Base-by-base conservation (phyloP, 441 rosid genomes). In the Raphanus hybrid region DNA sequence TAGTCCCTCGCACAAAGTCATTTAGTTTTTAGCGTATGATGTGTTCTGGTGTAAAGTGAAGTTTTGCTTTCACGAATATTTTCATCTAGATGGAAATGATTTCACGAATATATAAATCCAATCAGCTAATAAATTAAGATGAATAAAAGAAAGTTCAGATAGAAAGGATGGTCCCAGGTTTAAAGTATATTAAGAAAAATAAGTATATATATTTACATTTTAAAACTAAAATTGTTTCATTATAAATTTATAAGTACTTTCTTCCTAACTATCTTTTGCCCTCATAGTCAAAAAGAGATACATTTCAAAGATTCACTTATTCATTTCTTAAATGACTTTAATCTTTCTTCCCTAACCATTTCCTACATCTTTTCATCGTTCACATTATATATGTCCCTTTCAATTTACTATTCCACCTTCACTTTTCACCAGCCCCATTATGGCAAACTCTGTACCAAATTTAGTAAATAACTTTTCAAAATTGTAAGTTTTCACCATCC, bases 81-180 rank as follows among this genome's bases (percentile, higher is more conserved):
- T 67, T 59, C 20, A 60, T 45, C 16, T 37, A 4, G 60, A 48
- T 60, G 45, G 48, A 60, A 8, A 78, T 78, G 34, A 29, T 69
- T 74, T 68, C 54, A 64, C 26, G 82, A 55, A 69, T 74, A 32
- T 64, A 54, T 67, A 41, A 55, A n/a, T 62, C 55, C 23, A 74
- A 69, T 74, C 67, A 69, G 34, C 34, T 62, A 52, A 68, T 62
- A 27, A 39, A 7, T 52, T 26, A 67, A 62, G 50, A 67, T 61
- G 78, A 63, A 73, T 74, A n/a, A 41, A 62, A 20, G 8, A 74
- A 43, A 79, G 75, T 69, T 71, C 27, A 68, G 65, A 79, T 29
- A 57, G 71, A 64, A 75, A 68, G 15, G 65, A 11, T 79, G 60
- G 67, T 69, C 75, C 78, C 34, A 79, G 78, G 78, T 69, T 78